Conservation (phyloP, 1,284 basidiomycete species). For the Thecaphora frezii region DNA sequence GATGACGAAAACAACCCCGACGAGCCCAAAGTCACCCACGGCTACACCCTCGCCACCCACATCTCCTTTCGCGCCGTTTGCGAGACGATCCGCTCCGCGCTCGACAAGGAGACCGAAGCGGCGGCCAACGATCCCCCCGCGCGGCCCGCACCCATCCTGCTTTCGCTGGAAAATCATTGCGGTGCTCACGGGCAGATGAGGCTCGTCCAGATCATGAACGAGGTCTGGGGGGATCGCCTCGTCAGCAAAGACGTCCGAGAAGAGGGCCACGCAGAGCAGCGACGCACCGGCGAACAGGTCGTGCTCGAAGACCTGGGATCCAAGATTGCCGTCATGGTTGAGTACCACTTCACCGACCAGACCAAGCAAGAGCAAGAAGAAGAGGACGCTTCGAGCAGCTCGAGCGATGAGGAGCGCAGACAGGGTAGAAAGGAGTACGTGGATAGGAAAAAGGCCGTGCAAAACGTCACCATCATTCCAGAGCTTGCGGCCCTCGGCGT, state of each 20-base stretch:
- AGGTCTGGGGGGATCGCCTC: conserved; percentile 66
- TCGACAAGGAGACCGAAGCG: conserved; percentile 22
- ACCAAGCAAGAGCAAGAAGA: conserved; percentile 8
- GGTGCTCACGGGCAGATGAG: conserved; percentile 64
- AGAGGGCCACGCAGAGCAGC: conserved; percentile 33
- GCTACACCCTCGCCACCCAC: conserved; percentile 33
- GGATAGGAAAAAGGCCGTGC: conserved; percentile 24
- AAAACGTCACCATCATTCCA: conserved; percentile 42
- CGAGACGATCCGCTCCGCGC: conserved; percentile 38
- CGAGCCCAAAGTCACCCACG: conserved; percentile 67
- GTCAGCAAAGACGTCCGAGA: conserved; percentile 18
- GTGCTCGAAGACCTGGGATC: conserved; percentile 65
- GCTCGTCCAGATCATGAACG: conserved; percentile 66
- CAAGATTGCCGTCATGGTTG: conserved; percentile 68
- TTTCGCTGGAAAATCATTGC: conserved; percentile 71
- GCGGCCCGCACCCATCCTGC: conserved; percentile 63
- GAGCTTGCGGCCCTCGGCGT: conserved; percentile 47
- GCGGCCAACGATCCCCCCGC: conserved; percentile 4
- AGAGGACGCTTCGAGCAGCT: neutral
- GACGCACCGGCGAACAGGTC: conserved; percentile 55
- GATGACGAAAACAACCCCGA: conserved; percentile 61
- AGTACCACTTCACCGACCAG: conserved; percentile 23
- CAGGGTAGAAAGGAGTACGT: neutral
- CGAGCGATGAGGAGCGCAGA: conserved; percentile 30
- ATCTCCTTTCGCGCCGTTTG: conserved; percentile 39